Evolutionary conservation across 192 early-diverging fungal genomes (phyloP).

Genomic region (Dispira simplex): DNA sequence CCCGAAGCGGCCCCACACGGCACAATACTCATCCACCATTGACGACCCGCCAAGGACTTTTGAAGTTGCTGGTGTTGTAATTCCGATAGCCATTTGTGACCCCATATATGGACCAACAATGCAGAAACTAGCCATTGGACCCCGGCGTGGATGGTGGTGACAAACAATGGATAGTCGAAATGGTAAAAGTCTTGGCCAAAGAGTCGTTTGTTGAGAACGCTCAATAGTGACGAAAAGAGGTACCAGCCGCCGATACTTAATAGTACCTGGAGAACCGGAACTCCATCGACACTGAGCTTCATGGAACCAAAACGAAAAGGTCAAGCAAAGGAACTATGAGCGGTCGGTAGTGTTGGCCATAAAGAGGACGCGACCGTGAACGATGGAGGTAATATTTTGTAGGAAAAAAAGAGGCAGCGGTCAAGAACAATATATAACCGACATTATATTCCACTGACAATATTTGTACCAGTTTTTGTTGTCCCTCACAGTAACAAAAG

Average conservation of each 20-base stretch:
- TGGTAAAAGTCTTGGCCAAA: constrained; percentile 57
- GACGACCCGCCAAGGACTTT: constrained; percentile 1
- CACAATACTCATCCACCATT: constrained; percentile 21
- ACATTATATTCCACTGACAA: too few species aligned
- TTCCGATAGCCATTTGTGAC: constrained; percentile 17
- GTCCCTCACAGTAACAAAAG: too few species aligned
- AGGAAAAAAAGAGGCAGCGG: not conserved
- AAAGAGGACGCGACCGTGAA: not conserved
- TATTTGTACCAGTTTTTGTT: too few species aligned
- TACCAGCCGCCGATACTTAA: constrained; percentile 51
- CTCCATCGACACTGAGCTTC: too few species aligned
- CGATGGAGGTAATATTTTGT: not conserved
- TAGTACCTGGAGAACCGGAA: constrained; percentile 16
- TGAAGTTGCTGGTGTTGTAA: constrained; percentile 15
- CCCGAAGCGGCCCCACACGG: constrained; percentile 65
- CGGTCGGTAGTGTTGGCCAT: not conserved
- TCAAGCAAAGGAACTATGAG: not conserved
- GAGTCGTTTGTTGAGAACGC: constrained; percentile 75
- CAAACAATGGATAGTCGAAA: constrained; percentile 62
- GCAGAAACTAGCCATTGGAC: constrained; percentile 52
- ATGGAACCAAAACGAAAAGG: not conserved
- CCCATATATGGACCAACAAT: constrained; percentile 29
- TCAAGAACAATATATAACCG: not conserved
- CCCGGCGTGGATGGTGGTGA: constrained; percentile 56
- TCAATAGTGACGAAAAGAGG: constrained; percentile 52